A percentile compares a stretch with the other conserved stretches of the same genome.
These are phyloP conservation scores for Kwoniella sp. DNA, from an alignment of 768 basidiomycete genomes.

Conservation along the genomic window DNA sequence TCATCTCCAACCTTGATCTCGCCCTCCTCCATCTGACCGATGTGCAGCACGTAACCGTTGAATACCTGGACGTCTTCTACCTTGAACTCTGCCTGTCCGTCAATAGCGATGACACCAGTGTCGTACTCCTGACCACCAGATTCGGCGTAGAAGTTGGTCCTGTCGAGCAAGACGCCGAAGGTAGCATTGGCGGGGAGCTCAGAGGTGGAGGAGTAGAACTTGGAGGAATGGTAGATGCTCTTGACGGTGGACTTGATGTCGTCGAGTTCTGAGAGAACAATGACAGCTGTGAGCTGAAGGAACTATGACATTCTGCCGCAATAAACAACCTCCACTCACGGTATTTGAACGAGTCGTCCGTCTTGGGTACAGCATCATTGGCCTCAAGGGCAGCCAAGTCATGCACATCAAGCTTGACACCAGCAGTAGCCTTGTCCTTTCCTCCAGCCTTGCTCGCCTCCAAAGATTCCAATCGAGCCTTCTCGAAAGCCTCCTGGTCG, in stretches of 20 bases:
- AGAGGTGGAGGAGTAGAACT: constrained; percentile 70
- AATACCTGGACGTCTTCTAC: constrained; percentile 91
- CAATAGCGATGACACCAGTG: constrained; percentile 90
- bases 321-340: constrained; percentile 60
- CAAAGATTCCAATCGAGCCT: constrained; percentile 82
- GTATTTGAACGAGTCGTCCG: constrained; percentile 89
- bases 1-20: constrained; percentile 73
- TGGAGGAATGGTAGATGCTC: constrained; percentile 79
- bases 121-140: constrained; percentile 97
- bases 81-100: constrained; percentile 86
- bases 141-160: constrained; percentile 96
- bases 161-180: constrained; percentile 87
- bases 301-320: background rate
- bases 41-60: constrained; percentile 94
- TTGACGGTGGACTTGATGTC: constrained; percentile 75
- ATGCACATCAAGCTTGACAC: constrained; percentile 90
- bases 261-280: constrained; percentile 70
- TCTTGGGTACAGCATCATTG: constrained; percentile 76
- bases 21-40: constrained; percentile 87
- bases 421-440: constrained; percentile 64
- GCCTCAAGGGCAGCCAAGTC: constrained; percentile 85
- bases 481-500: constrained; percentile 85
- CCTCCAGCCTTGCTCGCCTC: constrained; percentile 84
- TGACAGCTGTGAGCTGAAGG: constrained; percentile 5
- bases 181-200: constrained; percentile 66